phyloP scores from a whole-genome alignment of 208 protist species.

The Leishmania guyanensis region DNA sequence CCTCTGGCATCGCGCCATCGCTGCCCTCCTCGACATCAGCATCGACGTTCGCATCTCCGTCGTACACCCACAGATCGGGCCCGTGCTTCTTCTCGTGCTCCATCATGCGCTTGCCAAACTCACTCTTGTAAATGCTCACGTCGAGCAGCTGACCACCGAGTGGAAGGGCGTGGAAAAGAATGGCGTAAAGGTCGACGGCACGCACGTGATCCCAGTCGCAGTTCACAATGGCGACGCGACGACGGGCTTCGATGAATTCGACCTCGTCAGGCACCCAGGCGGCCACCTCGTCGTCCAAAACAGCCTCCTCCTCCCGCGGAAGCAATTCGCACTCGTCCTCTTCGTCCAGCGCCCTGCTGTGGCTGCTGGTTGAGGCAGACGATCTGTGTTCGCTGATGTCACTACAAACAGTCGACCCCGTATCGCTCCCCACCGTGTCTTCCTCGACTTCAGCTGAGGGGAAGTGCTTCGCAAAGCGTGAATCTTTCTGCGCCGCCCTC shows the following conservation, averaged over 20 bases:
- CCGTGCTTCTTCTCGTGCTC: conserved; percentile 81
- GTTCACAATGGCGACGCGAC: conserved; percentile 94
- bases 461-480: conserved; percentile 77
- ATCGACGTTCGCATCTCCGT: conserved; percentile 29
- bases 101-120: conserved; percentile 95
- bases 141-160: conserved; percentile 87
- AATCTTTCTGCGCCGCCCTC: conserved; percentile 50
- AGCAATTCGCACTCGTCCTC: conserved; percentile 33
- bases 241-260: conserved; percentile 74
- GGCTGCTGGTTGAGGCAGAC: background rate
- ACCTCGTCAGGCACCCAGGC: conserved; percentile 77
- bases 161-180: conserved; percentile 96
- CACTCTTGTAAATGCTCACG: conserved; percentile 95
- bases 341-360: conserved; percentile 2
- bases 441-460: conserved; percentile 26
- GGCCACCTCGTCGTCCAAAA: conserved; percentile 65
- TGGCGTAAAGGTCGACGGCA: conserved; percentile 93
- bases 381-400: conserved; percentile 3
- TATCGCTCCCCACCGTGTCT: conserved; percentile 31
- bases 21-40: conserved; percentile 8
- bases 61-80: conserved; percentile 83
- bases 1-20: conserved; percentile 14
- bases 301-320: conserved; percentile 31
- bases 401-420: conserved; percentile 14
- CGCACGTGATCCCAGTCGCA: conserved; percentile 96